Evolutionary conservation across 352 stramenopile genomes (phyloP), one percentile per base, ranked within the genome.

Genomic region (Phytopythium oedochilum): DNA sequence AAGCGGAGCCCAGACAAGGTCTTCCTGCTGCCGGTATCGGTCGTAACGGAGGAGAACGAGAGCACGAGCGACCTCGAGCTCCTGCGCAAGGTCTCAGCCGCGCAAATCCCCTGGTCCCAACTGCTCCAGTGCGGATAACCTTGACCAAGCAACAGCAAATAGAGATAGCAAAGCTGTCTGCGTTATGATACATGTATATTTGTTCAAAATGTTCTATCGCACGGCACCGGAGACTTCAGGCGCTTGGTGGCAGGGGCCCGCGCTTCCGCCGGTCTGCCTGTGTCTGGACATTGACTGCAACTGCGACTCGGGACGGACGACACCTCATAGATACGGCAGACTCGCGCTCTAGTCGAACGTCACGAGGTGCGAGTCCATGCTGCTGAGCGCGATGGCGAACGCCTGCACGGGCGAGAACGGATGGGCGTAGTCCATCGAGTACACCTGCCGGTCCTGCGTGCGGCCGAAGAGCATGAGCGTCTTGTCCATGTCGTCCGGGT

Each of bases 381-480:
- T 87, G 66, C 84, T 96, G 8, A 96, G 76, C 34, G 81, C 80
- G 58, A 96, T 92, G 14, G 83, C 84, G 52, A 96, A 94, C 22
- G 86, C 86, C 61, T 94, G 83, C 50, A 92, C 75, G 0, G 86
- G 84, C 28, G 86, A 88, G 62, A 96, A 88, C 57, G 86, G 86
- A 55, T 90, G 78, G 20, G 68, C 70, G 59, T 92, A 94, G 70
- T 96, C 86, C 75, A 96, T 89, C 48, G 84, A 92, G 73, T 94
- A 96, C 40, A 96, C 83, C 55, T 96, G 80, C 1, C 81, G 77
- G 66, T 92, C 86, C 59, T 89, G 71, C 52, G 86, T 96, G 52
- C 86, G 82, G 15, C 86, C 84, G 44, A 94, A 93, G 5, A 96
- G 78, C 76, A 92, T 91, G 17, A 92, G 71, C 40, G 83, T 92